Evolutionary conservation across 2,329 filamentous ascomycete genomes (phyloP).

Genomic region (Nannizziopsis barbatae): DNA sequence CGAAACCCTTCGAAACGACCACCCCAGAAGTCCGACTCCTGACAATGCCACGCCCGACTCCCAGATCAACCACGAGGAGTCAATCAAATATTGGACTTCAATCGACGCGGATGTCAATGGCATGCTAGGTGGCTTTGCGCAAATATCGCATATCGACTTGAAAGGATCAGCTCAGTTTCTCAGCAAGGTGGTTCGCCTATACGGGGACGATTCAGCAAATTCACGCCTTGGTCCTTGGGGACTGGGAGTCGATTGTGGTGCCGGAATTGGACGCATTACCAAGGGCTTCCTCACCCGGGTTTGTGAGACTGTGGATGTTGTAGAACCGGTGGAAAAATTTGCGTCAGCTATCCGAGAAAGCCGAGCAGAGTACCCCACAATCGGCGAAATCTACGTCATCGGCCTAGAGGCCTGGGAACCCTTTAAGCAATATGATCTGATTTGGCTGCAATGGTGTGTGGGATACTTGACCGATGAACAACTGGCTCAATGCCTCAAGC

Average conservation of each 20-base stretch:
- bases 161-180: slow-evolving; percentile 60
- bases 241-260: slow-evolving; percentile 49
- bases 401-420: slow-evolving; percentile 63
- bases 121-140: slow-evolving; percentile 59
- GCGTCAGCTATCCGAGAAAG: slow-evolving; percentile 47
- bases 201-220: slow-evolving; percentile 11
- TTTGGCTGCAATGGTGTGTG: slow-evolving; percentile 88
- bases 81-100: slow-evolving; percentile 32
- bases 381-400: slow-evolving; percentile 57
- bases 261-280: slow-evolving; percentile 73
- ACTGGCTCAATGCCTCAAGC: slow-evolving; percentile 54
- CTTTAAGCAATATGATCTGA: slow-evolving; percentile 55
- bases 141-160: slow-evolving; percentile 59
- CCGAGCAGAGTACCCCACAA: slow-evolving; percentile 33
- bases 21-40: neutral
- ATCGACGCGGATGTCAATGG: slow-evolving; percentile 46
- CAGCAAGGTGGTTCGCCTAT: slow-evolving; percentile 47
- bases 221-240: slow-evolving; percentile 13
- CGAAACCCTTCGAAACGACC: neutral
- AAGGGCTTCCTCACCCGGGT: slow-evolving; percentile 61
- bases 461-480: slow-evolving; percentile 69
- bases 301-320: slow-evolving; percentile 62
- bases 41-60: slow-evolving; percentile 18
- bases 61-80: slow-evolving; percentile 28
- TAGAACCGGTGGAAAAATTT: slow-evolving; percentile 78